A percentile compares a stretch with the other conserved stretches of the same genome.
phyloP scores from a whole-genome alignment of 1,139 yeast genomes.

The Yamadazyma dendronema region DNA sequence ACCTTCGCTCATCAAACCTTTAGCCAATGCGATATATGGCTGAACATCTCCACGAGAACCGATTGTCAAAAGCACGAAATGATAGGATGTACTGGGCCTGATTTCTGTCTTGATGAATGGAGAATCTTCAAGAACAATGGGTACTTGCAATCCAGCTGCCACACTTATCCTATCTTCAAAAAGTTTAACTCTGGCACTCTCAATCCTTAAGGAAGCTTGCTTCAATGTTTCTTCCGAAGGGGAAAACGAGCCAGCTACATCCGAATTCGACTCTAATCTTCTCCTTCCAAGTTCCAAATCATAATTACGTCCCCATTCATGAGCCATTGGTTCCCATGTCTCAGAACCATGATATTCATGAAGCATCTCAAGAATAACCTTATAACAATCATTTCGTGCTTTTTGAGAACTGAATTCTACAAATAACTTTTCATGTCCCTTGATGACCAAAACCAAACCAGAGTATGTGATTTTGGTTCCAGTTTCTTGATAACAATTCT shows the following conservation, averaged over 20 bases:
- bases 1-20: conserved; percentile 75
- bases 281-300: conserved; percentile 18
- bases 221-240: conserved; percentile 15
- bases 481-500: conserved; percentile 61
- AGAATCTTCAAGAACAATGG: conserved; percentile 64
- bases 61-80: conserved; percentile 75
- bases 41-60: conserved; percentile 97
- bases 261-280: conserved; percentile 14
- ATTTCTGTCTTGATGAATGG: conserved; percentile 54
- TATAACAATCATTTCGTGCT: conserved; percentile 73
- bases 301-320: conserved; percentile 29
- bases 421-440: conserved; percentile 73
- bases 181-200: conserved; percentile 54
- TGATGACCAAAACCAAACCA: conserved; percentile 65
- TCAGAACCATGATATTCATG: conserved; percentile 38
- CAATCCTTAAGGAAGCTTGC: conserved; percentile 27
- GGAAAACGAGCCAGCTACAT: conserved; percentile 5
- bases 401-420: conserved; percentile 70
- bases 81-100: conserved; percentile 51
- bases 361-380: conserved; percentile 49
- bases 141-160: conserved; percentile 63
- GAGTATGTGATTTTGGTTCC: conserved; percentile 52
- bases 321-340: conserved; percentile 25
- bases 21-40: conserved; percentile 88
- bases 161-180: conserved; percentile 61